These are phyloP conservation scores for Amanita rimosa DNA, from an alignment of 768 basidiomycete genomes.

Conservation along the genomic window DNA sequence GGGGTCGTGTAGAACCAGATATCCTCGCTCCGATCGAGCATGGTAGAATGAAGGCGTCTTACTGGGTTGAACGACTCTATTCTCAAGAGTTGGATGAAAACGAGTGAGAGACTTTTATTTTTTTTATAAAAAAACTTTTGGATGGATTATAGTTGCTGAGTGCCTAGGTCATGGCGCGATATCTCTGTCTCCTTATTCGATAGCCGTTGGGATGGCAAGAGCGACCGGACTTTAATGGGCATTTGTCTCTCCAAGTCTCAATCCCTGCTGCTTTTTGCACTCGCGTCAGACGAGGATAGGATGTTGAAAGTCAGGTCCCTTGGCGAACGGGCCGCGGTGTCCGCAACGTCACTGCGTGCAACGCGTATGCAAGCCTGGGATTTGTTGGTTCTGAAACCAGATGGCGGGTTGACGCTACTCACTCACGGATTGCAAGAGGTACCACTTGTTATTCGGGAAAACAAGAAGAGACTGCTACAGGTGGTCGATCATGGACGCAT, in stretches of 20 bases:
- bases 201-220: slow-evolving; percentile 46
- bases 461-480: background rate
- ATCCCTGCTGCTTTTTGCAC: slow-evolving; percentile 32
- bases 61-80: slow-evolving; percentile 59
- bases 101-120: slow-evolving; percentile 33
- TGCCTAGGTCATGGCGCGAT: slow-evolving; percentile 25
- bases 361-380: slow-evolving; percentile 60
- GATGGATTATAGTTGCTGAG: background rate
- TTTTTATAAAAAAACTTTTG: background rate
- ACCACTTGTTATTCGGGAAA: slow-evolving; percentile 11
- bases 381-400: slow-evolving; percentile 51
- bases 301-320: slow-evolving; percentile 29
- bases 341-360: slow-evolving; percentile 46
- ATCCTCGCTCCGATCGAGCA: slow-evolving; percentile 34
- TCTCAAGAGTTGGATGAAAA: slow-evolving; percentile 31
- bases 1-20: slow-evolving; percentile 36
- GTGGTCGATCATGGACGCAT: slow-evolving; percentile 22
- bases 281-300: slow-evolving; percentile 32
- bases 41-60: slow-evolving; percentile 57
- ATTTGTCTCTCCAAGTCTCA: slow-evolving; percentile 40
- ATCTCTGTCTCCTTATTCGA: slow-evolving; percentile 57
- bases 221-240: slow-evolving; percentile 40
- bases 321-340: slow-evolving; percentile 29
- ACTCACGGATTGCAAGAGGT: slow-evolving; percentile 47
- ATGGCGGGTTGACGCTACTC: slow-evolving; percentile 41